Evolutionary conservation across 108 stramenopile species (phyloP), one percentile per base, ranked within the genome.

Genomic region (Mayamaea pseudoterrestris): DNA sequence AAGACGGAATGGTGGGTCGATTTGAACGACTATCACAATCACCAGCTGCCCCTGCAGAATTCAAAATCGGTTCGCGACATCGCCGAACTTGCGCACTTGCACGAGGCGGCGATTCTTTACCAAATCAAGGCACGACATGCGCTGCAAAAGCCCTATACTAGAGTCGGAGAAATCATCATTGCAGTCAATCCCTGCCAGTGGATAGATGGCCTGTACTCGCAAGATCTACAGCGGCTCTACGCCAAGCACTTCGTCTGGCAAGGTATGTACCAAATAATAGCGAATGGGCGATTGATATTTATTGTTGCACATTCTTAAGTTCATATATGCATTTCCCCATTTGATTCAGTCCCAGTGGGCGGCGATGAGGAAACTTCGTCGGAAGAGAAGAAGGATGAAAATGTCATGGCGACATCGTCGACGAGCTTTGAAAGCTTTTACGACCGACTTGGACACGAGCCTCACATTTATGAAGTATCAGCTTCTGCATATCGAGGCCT

Each of bases 141-240:
- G 22, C 37, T 37, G 13, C 68, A 65, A 16, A 48, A 67, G 37
- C 90, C 89, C 3, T 95, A 95, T 62, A 93, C 94, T 6, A 68
- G 88, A 14, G 90, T 90, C 3, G 90, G 90, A 2, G 87, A 89
- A 30, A 92, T 95, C 58, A 58, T 93, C 17, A 73, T 95, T 28
- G 94, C 94, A 5, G 65, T 95, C 58, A 95, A 95, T 67, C 92
- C 94, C 3, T 95, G 88, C 69, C 35, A 36, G 29, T 67, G 71
- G 65, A 61, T 83, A 21, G 25, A 55, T 1, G 49, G 41, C 13
- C 41, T 80, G 35, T 75, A 72, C 30, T 63, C 67, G 1, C 48
- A 55, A 12, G 60, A 76, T 31, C 61, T 52, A 28, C 59, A 71
- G 53, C 58, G 62, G 8, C 48, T 74, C 39, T 87, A 87, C 44